Evolutionary conservation across 306 rosid genomes (phyloP), one percentile per base, ranked within the genome.

Genomic region (Cucurbita moschata): DNA sequence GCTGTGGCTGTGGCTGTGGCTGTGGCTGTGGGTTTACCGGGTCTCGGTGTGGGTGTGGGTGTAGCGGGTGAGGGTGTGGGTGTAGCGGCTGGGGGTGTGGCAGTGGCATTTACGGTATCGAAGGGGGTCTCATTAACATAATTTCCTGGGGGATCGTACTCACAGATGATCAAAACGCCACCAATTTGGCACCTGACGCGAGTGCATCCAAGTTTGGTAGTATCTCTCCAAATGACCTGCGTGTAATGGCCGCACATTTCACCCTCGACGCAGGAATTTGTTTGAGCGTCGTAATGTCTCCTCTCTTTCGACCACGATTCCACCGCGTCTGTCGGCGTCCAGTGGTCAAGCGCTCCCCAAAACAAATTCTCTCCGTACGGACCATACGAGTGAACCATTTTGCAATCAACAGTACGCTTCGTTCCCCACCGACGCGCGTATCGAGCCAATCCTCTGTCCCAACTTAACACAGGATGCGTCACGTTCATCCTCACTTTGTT

Each of bases 91-190:
- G 35, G 35, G 35, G 35, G 35, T 30, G 35, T 30, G 35, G 35
- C 35, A 30, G 35, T 2, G 35, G 35, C 56, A 9, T 52, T 16
- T 19, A 6, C 21, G 10, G 56, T 52, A 13, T 4, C 80, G n/a
- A 85, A 80, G 10, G 96, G 97, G 53, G 79, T 75, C 74, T 84
- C 88, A 11, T 84, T 16, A 0, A 2, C 42, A 16, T 7, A 85
- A 78, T 88, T 91, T n/a, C 91, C 96, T 0, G 88, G 83, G 0
- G 97, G 96, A 51, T 86, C 85, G 18, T 89, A 91, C 65, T 89
- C 89, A 37, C 97, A 91, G 6, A 83, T 44, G 60, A 82, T 74
- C 37, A 84, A 6, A 78, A 88, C 15, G 0, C 21, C 16, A 0
- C 37, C 13, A 14, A 47, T 38, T 3, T 3, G 21, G 35, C 97